Percentiles rank a stretch among this genome's conserved stretches.
These are phyloP conservation scores for Pichia exigua DNA, from an alignment of 805 yeast genomes.

Conservation along the genomic window DNA sequence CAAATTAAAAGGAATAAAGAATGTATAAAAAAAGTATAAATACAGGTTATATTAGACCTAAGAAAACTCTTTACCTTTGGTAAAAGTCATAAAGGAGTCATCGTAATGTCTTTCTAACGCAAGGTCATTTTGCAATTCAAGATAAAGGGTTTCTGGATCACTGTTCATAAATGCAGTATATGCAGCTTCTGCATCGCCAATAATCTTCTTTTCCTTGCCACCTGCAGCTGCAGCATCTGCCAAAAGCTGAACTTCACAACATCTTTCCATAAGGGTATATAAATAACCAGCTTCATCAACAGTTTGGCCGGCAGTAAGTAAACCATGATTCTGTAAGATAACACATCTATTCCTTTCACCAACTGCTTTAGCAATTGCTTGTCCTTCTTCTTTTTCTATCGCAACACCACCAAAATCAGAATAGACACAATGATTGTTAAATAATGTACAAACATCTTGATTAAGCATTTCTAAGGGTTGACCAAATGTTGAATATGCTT, in stretches of 20 bases:
- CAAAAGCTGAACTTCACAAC: conserved; percentile 58
- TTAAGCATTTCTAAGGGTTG: conserved; percentile 67
- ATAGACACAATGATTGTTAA: conserved; percentile 60
- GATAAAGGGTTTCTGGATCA: conserved; percentile 61
- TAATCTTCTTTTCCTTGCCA: conserved; percentile 32
- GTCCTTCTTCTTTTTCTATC: conserved; percentile 55
- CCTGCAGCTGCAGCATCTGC: conserved; percentile 46
- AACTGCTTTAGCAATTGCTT: conserved; percentile 49
- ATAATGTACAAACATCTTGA: conserved; percentile 68
- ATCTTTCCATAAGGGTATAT: conserved; percentile 53
- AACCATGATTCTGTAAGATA: conserved; percentile 66
- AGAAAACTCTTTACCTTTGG: conserved; percentile 11
- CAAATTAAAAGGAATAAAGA: neutral
- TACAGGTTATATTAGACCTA: neutral
- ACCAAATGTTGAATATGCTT: conserved; percentile 59
- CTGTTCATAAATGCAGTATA: conserved; percentile 53
- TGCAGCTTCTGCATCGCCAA: conserved; percentile 57
- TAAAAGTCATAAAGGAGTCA: conserved; percentile 22
- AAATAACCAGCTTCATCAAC: conserved; percentile 70
- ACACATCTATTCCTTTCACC: conserved; percentile 48
- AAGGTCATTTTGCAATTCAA: conserved; percentile 67
- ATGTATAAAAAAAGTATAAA: neutral
- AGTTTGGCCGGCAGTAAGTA: conserved; percentile 60
- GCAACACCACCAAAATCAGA: conserved; percentile 74
- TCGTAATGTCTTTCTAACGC: conserved; percentile 37